Base-by-base conservation (phyloP, 2,329 filamentous ascomycete genomes). In the Ophiobolus disseminans region DNA sequence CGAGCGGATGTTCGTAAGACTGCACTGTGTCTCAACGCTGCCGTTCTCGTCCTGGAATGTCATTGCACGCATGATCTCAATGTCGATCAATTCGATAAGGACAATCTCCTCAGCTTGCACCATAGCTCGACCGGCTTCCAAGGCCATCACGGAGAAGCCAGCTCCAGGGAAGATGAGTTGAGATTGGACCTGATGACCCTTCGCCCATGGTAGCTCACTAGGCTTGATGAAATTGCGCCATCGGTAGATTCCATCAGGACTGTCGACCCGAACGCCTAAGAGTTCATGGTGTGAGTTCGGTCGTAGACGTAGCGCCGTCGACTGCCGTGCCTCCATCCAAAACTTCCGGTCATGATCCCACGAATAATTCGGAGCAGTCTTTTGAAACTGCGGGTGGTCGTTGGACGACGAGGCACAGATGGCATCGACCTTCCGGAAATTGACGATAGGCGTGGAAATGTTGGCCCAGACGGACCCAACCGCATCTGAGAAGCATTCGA, bases 291-390 rank as follows among this genome's bases (percentile, higher is more conserved):
- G 28, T 13, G 5, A 11, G 28, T 31, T 11, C 13, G 7, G 28
- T n/a, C 13, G 28, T 11, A 31, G 16, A 13, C 28, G 28, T n/a
- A n/a, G 6, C 6, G 28, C 13, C 3, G 13, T 11, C 11, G 11
- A 10, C 28, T 6, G 16, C 5, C 16, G 16, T 5, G 28, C 13
- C 16, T 31, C 28, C 5, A n/a, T 11, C 28, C 28, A 31, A 13
- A 31, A 31, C 7, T 14, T 31, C 28, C 11, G 13, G 11, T 28
- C 8, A 17, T 44, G 40, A 26, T 44, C 25, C 40, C 40, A 44
- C 13, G 40, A 11, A 30, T 44, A 44, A 16, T 28, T n/a, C 14
- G 40, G 40, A 14, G 36, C 17, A 17, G 35, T 17, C 4, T 9
- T 23, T 11, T 23, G 37, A 11, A 31, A n/a, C 28, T 26, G 37